Evolutionary conservation across 2,329 filamentous ascomycete species (phyloP).

Genomic region (Colletotrichum sp.): DNA sequence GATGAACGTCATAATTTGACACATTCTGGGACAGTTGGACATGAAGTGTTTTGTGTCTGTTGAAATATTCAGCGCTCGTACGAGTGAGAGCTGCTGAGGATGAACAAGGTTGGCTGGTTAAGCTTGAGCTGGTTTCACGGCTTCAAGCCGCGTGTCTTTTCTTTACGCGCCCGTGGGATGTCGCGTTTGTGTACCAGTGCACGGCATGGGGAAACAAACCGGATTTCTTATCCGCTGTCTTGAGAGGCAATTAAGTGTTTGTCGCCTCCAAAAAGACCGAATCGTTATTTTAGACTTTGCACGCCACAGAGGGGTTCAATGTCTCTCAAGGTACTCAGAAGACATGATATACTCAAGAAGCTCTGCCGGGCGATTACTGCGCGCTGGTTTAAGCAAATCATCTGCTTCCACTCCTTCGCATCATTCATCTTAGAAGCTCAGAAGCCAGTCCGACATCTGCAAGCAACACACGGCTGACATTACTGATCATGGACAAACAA

Average conservation of each 20-base stretch:
- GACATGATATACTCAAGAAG: neutral
- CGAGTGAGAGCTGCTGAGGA: neutral
- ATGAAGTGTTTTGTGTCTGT: neutral
- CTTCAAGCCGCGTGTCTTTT: neutral
- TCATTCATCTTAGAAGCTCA: neutral
- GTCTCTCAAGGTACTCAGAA: neutral
- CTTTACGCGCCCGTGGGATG: neutral
- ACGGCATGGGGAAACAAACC: neutral
- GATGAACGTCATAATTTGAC: neutral
- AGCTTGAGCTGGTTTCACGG: neutral
- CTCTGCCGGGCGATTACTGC: neutral
- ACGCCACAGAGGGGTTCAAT: neutral
- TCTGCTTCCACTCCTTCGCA: neutral
- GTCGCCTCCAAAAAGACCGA: neutral
- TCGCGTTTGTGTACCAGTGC: neutral
- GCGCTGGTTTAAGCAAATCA: neutral
- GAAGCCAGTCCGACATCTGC: neutral
- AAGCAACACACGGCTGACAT: neutral
- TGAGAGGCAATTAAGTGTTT: neutral
- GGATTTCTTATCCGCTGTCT: accelerated
- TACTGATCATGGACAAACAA: neutral
- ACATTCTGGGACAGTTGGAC: neutral
- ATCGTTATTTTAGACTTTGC: neutral
- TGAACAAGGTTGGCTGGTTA: neutral
- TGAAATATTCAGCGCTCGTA: accelerated